Percentiles rank a stretch among this genome's conserved stretches.
Conservation (phyloP, 345 rosid species). For the Eucalyptus urophylla region DNA sequence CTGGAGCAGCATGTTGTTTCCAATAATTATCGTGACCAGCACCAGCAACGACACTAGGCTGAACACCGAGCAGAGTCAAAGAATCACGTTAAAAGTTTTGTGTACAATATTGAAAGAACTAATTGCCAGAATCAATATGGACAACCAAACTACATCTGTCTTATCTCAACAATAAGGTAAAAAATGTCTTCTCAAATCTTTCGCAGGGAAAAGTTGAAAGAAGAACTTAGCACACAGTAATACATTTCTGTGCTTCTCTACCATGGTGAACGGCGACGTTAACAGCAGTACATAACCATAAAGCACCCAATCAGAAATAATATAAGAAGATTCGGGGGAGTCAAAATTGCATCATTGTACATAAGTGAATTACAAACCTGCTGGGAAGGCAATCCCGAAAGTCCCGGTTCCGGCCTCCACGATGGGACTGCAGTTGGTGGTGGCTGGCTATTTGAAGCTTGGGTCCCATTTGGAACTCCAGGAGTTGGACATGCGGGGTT, state of each 20-base stretch:
- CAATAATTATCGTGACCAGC: conserved; percentile 66
- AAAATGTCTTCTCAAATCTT: neutral
- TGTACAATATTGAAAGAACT: neutral
- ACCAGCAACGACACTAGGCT: conserved; percentile 50
- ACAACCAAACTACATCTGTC: neutral
- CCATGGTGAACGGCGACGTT: neutral
- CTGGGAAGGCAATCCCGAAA: conserved; percentile 44
- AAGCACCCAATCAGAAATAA: neutral
- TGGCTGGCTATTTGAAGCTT: conserved; percentile 47
- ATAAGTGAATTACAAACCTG: conserved; percentile 43
- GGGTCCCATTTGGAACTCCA: conserved; percentile 29
- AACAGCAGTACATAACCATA: neutral
- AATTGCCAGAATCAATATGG: neutral
- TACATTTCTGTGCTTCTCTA: neutral
- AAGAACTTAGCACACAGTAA: neutral
- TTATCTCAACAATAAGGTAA: neutral
- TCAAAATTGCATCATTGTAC: neutral
- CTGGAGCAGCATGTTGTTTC: conserved; percentile 39
- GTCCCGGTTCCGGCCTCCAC: conserved; percentile 55
- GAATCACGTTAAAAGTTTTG: neutral
- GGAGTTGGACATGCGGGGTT: conserved; percentile 45
- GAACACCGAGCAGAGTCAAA: conserved; percentile 17
- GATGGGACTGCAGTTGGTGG: conserved; percentile 29
- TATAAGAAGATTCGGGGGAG: neutral
- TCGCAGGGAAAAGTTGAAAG: neutral